Conservation (phyloP, 495 filamentous ascomycete species). For the Talaromyces adpressus region DNA sequence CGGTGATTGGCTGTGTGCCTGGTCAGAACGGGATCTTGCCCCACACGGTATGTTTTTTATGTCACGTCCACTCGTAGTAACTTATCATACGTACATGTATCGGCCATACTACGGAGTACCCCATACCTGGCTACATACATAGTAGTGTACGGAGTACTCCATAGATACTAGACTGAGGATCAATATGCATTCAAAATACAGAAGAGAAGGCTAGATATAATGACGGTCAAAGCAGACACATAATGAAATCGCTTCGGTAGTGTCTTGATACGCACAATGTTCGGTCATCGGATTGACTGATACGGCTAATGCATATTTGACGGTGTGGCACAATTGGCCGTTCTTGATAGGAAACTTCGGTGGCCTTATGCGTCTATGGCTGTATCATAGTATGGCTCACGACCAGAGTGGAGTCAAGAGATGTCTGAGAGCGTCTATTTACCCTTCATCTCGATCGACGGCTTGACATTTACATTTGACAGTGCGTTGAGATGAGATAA, state of each 20-base stretch:
- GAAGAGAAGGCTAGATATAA: not conserved
- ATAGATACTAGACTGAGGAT: too few relatives aligned
- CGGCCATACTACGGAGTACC: not conserved
- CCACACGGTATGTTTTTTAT: not conserved
- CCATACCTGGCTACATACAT: not conserved
- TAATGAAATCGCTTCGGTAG: not conserved
- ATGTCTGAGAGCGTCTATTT: not conserved
- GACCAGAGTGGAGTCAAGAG: not conserved
- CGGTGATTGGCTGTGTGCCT: constrained; percentile 1
- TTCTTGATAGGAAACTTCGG: not conserved
- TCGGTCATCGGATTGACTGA: not conserved
- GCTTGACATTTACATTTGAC: not conserved
- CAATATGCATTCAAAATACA: not conserved
- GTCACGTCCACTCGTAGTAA: not conserved
- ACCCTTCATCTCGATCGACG: not conserved
- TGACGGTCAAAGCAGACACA: not conserved
- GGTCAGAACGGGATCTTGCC: not conserved
- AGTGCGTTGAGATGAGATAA: not conserved
- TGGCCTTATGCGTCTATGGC: not conserved
- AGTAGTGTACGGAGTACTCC: too few relatives aligned
- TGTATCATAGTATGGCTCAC: not conserved
- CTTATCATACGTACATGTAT: not conserved
- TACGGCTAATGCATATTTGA: not conserved
- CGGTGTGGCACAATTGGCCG: not conserved
- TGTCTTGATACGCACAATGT: not conserved